Conservation (phyloP, 2,329 filamentous ascomycete genomes). For the Botrytis aclada region DNA sequence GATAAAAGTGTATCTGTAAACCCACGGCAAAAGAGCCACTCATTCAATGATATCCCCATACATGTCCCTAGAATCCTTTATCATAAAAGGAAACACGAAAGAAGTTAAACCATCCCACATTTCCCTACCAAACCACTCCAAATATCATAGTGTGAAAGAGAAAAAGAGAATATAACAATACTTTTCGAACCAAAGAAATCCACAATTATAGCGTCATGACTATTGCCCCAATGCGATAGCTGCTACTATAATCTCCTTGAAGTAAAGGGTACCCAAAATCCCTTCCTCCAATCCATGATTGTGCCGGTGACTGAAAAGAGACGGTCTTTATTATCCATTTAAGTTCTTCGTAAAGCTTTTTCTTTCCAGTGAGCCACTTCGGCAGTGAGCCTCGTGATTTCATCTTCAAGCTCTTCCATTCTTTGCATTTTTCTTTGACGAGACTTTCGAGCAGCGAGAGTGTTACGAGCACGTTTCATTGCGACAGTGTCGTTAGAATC, state of each 20-base stretch:
- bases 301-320: constrained; percentile 32
- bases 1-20: neutral
- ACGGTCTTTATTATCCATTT: constrained; percentile 26
- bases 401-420: constrained; percentile 69
- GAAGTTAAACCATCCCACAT: constrained; percentile 8
- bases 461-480: constrained; percentile 91
- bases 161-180: constrained; percentile 22
- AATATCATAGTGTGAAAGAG: constrained; percentile 16
- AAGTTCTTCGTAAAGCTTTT: constrained; percentile 31
- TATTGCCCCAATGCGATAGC: constrained; percentile 29
- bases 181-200: constrained; percentile 24
- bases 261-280: constrained; percentile 28
- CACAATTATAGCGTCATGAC: constrained; percentile 34
- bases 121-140: neutral
- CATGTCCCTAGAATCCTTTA: neutral
- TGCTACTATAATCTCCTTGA: constrained; percentile 36
- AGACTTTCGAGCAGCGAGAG: constrained; percentile 88
- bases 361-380: constrained; percentile 65
- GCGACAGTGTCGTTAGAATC: constrained; percentile 73
- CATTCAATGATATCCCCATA: neutral
- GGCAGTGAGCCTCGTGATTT: constrained; percentile 66
- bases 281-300: constrained; percentile 38
- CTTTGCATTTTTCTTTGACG: constrained; percentile 79
- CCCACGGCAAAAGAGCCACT: neutral
- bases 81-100: constrained; percentile 1